phyloP scores from a whole-genome alignment of 2,329 filamentous ascomycete species.

The Chlorencoelia australis region DNA sequence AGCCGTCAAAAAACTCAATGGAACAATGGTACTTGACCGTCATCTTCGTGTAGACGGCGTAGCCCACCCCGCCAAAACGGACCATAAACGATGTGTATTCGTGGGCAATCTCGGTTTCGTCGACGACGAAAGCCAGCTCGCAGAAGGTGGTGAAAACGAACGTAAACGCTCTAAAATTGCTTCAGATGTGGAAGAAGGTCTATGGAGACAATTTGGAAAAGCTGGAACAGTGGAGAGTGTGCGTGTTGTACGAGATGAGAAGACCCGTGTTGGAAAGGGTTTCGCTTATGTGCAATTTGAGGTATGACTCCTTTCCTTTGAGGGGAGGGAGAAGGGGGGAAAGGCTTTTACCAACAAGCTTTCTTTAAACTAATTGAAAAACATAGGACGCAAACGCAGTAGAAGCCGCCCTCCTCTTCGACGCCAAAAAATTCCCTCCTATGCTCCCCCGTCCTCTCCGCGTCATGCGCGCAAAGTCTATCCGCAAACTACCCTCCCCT shows the following conservation, averaged over 20 bases:
- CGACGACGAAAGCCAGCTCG: conserved; percentile 71
- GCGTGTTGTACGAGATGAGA: conserved; percentile 78
- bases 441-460: conserved; percentile 84
- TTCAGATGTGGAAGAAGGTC: conserved; percentile 82
- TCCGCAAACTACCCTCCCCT: conserved; percentile 30
- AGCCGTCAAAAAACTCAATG: conserved; percentile 71
- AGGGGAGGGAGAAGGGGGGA: no score
- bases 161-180: conserved; percentile 68
- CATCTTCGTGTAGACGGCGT: conserved; percentile 88
- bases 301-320: conserved; percentile 32
- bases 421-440: conserved; percentile 88
- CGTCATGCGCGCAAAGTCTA: conserved; percentile 60
- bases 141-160: conserved; percentile 54
- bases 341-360: background rate
- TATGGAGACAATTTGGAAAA: conserved; percentile 72
- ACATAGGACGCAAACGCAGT: conserved; percentile 74
- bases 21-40: conserved; percentile 70
- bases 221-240: conserved; percentile 85
- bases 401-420: conserved; percentile 77
- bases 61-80: conserved; percentile 72
- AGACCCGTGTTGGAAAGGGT: conserved; percentile 89
- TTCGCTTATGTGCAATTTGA: conserved; percentile 97
- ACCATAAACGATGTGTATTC: conserved; percentile 86
- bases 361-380: conserved; percentile 13
- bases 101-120: conserved; percentile 95